Conservation (phyloP, 768 basidiomycete species). For the Rhizopogon roseolus region DNA sequence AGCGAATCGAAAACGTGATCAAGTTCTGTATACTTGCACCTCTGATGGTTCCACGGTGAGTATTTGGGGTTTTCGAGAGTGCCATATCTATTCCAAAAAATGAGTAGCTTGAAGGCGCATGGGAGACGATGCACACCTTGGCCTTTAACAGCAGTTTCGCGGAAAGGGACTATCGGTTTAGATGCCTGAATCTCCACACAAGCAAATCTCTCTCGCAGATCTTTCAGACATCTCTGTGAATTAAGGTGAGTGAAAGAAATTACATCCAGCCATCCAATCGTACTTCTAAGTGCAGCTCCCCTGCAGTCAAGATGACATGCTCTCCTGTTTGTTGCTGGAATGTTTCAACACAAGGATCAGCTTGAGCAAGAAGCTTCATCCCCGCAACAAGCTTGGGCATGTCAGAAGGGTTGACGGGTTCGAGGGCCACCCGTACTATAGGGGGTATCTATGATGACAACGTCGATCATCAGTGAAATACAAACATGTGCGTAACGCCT, state of each 20-base stretch:
- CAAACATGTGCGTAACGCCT: not conserved
- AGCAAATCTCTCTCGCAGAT: constrained; percentile 93
- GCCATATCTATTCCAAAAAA: constrained; percentile 65
- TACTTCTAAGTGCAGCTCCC: constrained; percentile 94
- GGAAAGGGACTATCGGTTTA: constrained; percentile 94
- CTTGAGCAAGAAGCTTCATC: constrained; percentile 83
- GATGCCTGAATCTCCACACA: constrained; percentile 90
- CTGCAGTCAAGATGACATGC: constrained; percentile 93
- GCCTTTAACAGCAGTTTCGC: constrained; percentile 87
- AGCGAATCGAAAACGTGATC: constrained; percentile 81
- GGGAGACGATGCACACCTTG: constrained; percentile 42
- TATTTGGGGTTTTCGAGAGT: constrained; percentile 68
- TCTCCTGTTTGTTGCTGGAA: constrained; percentile 98
- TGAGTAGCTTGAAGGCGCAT: not conserved
- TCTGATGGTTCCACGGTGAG: constrained; percentile 72
- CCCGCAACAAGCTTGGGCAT: constrained; percentile 88
- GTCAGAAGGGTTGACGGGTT: constrained; percentile 77
- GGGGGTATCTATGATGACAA: constrained; percentile 58
- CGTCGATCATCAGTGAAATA: not conserved
- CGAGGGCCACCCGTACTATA: constrained; percentile 93
- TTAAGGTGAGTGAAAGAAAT: not conserved
- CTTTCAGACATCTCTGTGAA: constrained; percentile 85
- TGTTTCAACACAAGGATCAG: constrained; percentile 96
- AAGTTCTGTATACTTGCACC: constrained; percentile 65
- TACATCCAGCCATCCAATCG: constrained; percentile 7